phyloP scores from a whole-genome alignment of 371 early-diverging fungal genomes.

The Funneliformis caledonium region DNA sequence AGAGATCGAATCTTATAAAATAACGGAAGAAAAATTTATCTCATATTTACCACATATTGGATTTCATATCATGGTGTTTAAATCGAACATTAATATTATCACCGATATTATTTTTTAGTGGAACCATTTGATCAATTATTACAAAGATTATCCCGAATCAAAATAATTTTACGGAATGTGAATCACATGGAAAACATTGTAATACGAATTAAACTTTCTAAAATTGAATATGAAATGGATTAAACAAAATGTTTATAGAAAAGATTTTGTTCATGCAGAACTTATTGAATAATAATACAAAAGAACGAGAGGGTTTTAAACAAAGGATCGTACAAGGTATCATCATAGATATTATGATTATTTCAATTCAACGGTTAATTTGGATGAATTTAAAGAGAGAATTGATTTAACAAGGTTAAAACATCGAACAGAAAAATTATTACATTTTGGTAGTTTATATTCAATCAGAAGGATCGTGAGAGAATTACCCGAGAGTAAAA shows the following conservation, averaged over 20 bases:
- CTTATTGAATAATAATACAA: neutral
- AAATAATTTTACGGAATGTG: neutral
- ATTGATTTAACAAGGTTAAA: constrained; percentile 37
- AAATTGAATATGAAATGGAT: constrained; percentile 9
- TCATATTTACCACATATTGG: constrained; percentile 67
- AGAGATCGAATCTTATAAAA: neutral
- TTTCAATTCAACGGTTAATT: neutral
- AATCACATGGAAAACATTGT: neutral
- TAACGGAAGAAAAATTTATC: constrained; percentile 48
- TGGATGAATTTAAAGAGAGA: neutral
- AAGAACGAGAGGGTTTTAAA: neutral
- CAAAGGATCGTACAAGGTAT: neutral
- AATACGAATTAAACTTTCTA: neutral
- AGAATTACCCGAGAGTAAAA: neutral
- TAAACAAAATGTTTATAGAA: neutral
- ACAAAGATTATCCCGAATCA: neutral
- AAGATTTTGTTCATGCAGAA: constrained; percentile 3
- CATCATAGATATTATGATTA: constrained; percentile 4
- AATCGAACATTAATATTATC: constrained; percentile 64
- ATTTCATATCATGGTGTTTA: constrained; percentile 55
- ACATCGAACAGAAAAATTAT: constrained; percentile 47
- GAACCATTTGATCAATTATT: neutral
- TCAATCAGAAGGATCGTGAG: constrained; percentile 39
- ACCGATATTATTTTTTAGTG: constrained; percentile 46
- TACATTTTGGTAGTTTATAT: constrained; percentile 52